Conservation (phyloP, 176 grass and related monocot genomes). For the Bonia amplexicaulis region DNA sequence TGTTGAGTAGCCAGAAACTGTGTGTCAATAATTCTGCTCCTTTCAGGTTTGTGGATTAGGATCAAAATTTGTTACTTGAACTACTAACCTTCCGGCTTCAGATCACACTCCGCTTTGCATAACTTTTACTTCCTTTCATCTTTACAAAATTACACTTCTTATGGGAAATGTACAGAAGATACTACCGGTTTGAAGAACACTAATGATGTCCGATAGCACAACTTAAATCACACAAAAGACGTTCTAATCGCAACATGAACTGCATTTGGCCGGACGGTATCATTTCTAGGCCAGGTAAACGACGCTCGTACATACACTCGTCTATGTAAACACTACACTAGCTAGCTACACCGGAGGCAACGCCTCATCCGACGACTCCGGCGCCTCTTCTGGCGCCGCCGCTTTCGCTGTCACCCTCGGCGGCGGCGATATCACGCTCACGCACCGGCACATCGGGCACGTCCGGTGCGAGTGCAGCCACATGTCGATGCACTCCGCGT, state of each 20-base stretch:
- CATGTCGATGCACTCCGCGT: slow-evolving; percentile 42
- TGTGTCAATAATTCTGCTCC: neutral
- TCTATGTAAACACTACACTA: neutral
- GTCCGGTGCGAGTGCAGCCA: slow-evolving; percentile 46
- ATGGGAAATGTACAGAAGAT: neutral
- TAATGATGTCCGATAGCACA: neutral
- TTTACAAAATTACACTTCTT: neutral
- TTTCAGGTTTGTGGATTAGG: neutral
- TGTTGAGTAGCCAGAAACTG: neutral
- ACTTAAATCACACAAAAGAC: too few species aligned
- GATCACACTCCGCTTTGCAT: neutral
- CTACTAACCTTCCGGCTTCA: neutral
- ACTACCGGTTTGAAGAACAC: neutral
- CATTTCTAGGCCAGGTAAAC: neutral
- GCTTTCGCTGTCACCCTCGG: neutral
- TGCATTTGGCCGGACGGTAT: neutral
- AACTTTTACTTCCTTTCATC: neutral
- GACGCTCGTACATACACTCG: neutral
- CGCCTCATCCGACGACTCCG: neutral
- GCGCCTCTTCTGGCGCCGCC: neutral
- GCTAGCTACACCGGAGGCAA: slow-evolving; percentile 26
- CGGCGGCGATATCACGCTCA: slow-evolving; percentile 10
- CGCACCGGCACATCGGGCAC: slow-evolving; percentile 47
- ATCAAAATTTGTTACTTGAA: neutral
- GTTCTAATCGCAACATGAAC: too few species aligned